Conservation (phyloP, 495 filamentous ascomycete species). For the Podospora anserina region DNA sequence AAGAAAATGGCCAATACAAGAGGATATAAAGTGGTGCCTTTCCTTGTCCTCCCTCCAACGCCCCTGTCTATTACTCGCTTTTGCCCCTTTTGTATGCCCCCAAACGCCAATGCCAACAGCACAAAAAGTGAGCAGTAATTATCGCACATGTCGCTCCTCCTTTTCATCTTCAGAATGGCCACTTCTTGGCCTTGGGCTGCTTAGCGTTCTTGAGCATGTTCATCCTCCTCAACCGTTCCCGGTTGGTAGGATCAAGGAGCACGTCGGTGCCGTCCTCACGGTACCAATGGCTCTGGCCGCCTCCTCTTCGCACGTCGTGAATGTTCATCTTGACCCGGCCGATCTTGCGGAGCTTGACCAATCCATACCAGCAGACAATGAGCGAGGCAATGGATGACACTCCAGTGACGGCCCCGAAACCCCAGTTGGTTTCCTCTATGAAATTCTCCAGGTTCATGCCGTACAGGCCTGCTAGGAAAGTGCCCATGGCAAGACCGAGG, state of each 20-base stretch:
- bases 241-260: conserved; percentile 43
- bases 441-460: conserved; percentile 99
- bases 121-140: background rate
- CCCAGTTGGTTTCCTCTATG: conserved; percentile 90
- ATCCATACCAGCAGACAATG: conserved; percentile 73
- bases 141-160: background rate
- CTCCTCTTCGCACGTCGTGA: conserved; percentile 36
- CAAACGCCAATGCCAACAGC: conserved; percentile 6
- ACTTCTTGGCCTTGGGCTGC: conserved; percentile 35
- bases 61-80: background rate
- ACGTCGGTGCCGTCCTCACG: conserved; percentile 42
- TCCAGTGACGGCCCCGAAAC: conserved; percentile 71
- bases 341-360: conserved; percentile 77
- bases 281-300: conserved; percentile 41
- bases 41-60: background rate
- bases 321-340: conserved; percentile 85
- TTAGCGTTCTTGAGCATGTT: conserved; percentile 44
- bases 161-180: conserved; percentile 17
- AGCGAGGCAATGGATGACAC: conserved; percentile 69
- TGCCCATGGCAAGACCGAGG: conserved; percentile 84
- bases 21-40: background rate
- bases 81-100: background rate
- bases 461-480: conserved; percentile 93
- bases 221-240: conserved; percentile 45
- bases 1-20: conserved; percentile 1